Base-by-base conservation (phyloP, 441 rosid species). In the Mallotus repandus region DNA sequence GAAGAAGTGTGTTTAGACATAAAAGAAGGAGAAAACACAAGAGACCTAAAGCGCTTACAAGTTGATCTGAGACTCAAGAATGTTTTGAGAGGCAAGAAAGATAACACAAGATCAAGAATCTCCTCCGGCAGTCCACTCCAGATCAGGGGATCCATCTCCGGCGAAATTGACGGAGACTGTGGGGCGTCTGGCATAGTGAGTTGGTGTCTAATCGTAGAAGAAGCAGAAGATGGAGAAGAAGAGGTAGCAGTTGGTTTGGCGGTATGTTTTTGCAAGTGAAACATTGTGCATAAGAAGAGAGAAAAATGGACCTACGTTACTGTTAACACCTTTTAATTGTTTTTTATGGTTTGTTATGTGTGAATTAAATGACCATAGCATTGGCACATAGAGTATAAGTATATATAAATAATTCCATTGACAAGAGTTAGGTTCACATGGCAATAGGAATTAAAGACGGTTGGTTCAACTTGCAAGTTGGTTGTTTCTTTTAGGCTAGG, bases 111-210 rank as follows among this genome's bases (percentile, higher is more conserved):
- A 53, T 92, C 98, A 0, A 94, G 85, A 43, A 94, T 75, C 61
- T 94, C 95, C 69, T 35, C 72, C 1, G 97, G 97, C 64, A 92
- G 74, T 29, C 69, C 70, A 79, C 94, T 84, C 98, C 98, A 94
- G 72, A 94, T 83, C 21, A 18, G 73, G 4, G 97, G 93, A 81
- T 94, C 97, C 98, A 94, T 89, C 1, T 56, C 60, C 2, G 63
- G 63, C 2, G 76, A 81, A 9, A 64, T 76, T 11, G 83, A 9
- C 9, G 53, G 63, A 29, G 73, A 57, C 35, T 71, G 75, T 14
- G 68, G 25, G 48, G 35, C 52, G 53, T 49, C 38, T 45, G 14
- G 25, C 46, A 52, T 61, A 4, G 41, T 38, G 41, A 52, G 9
- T 19, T 55, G 73, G n/a, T 57, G 62, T 38, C 6, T 38, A 35